Base-by-base conservation (phyloP, 768 basidiomycete genomes). In the Rhizopogon vesiculosus region DNA sequence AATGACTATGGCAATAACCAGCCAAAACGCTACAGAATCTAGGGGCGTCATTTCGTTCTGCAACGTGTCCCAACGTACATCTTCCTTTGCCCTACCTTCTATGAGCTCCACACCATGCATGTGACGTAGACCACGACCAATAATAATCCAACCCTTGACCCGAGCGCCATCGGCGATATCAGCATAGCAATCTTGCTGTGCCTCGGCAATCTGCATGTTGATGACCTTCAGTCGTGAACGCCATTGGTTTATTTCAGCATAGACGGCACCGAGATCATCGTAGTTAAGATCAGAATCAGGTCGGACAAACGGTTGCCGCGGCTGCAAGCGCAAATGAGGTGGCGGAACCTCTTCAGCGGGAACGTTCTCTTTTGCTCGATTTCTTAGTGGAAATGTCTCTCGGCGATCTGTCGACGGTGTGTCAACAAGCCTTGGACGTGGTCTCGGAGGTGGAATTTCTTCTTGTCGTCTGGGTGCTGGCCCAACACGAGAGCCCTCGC, bases 31-130 rank as follows among this genome's bases (percentile, higher is more conserved):
- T 31, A 76, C 55, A 19, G 66, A 66, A 59, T 83, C 80, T 56
- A 80, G 57, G 48, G 66, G 53, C 38, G 72, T 78, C 40, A 79
- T 72, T 66, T 83, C 79, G 57, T 79, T 76, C 68, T 89, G 87
- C 48, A 92, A 71, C 25, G 88, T 83, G 56, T 85, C 83, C 89
- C 90, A 93, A 53, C 86, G 72, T 38, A 93, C 82, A 66, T 92
- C 90, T 63, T 92, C 89, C 67, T 89, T 91, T 13, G 89, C 86
- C 56, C 87, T 73, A 2, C 91, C 91, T 64, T 89, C 86, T 22
- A 93, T 90, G 38, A 87, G 71, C 64, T 87, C 73, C 5, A 87
- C 69, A 2, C 83, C 83, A 31, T 82, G 83, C 28, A 92, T 66
- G 60, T 77, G 79, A 53, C 82, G 69, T 56, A 91, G 66, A 1